Base-by-base conservation (phyloP, 1,139 yeast species). In the Eremothecium gossypii region DNA sequence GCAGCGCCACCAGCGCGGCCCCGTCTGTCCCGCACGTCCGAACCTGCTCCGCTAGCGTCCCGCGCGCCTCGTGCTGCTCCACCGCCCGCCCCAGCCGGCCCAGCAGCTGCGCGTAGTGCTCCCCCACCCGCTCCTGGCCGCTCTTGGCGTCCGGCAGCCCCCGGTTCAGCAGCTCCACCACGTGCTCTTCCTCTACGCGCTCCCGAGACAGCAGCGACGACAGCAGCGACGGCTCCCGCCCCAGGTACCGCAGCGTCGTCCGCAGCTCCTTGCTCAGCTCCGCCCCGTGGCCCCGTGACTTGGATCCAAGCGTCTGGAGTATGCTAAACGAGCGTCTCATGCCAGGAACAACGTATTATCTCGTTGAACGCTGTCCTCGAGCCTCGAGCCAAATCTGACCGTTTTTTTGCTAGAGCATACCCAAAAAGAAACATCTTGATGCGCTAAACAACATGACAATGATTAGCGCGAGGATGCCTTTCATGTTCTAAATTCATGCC, bases 31-130 rank as follows among this genome's bases (percentile, higher is more conserved):
- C 29, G 26, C 46, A 44, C 5, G 33, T 38, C 17, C 20, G 20
- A 8, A 46, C 30, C n/a, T 40, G 32, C 12, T 46, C 46, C 12
- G 36, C 38, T 9, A 36, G 26, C 9, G 37, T 23, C 29, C 33
- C 20, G 13, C 32, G 41, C 10, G 45, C 47, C 12, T 46, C 40
- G 7, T 55, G 46, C 20, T 43, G 44, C 29, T 52, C 50, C 7
- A 57, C 53, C 14, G 58, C 47, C 12, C 43, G 47, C 38, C 52
- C 51, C 42, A 59, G 40, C 29, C 55, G 54, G 7, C 50, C 44
- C 45, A 56, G 52, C 32, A 56, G 47, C 7, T 56, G 36, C 33
- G 57, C 55, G 38, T 59, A 59, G 41, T 60, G 63, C 1, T 48
- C 48, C 23, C 57, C 53, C 8, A 56, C 52, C 28, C 47, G 49